These are phyloP conservation scores for Fusarium tanahbumbuense DNA, from an alignment of 2,329 filamentous ascomycete genomes.

Conservation along the genomic window DNA sequence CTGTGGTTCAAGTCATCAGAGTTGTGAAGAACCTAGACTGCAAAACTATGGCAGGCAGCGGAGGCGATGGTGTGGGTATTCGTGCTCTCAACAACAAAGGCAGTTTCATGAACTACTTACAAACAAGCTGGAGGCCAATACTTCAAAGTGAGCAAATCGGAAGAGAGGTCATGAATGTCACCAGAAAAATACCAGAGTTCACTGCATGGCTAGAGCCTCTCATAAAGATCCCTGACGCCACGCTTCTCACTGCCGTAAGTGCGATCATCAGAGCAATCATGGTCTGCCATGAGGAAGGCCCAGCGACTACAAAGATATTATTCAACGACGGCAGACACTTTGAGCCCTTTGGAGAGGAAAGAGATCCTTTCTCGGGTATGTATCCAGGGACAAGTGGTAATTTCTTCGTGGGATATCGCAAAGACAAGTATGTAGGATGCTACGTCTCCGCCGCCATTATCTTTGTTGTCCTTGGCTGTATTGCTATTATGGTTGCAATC, in stretches of 20 bases:
- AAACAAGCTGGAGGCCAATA: too few relatives aligned
- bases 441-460: neutral
- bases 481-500: slow-evolving; percentile 6
- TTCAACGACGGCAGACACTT: too few relatives aligned
- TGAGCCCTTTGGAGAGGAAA: slow-evolving; percentile 4
- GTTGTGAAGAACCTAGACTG: neutral
- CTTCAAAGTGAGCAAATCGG: too few relatives aligned
- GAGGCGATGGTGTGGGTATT: neutral
- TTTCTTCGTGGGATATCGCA: slow-evolving; percentile 1
- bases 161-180: neutral
- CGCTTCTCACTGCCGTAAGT: neutral
- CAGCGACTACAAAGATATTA: neutral
- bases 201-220: slow-evolving; percentile 2
- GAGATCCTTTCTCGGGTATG: neutral
- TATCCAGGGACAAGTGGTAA: neutral
- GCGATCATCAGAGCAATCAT: slow-evolving; percentile 8
- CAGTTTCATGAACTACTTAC: neutral
- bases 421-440: neutral
- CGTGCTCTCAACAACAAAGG: neutral
- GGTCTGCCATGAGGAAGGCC: neutral
- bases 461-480: slow-evolving; percentile 9
- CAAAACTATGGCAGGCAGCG: neutral
- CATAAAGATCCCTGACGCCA: neutral
- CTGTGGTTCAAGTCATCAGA: neutral
- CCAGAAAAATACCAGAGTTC: neutral